Conservation (phyloP, 2,329 filamentous ascomycete species). For the Boeremia lycopersici region DNA sequence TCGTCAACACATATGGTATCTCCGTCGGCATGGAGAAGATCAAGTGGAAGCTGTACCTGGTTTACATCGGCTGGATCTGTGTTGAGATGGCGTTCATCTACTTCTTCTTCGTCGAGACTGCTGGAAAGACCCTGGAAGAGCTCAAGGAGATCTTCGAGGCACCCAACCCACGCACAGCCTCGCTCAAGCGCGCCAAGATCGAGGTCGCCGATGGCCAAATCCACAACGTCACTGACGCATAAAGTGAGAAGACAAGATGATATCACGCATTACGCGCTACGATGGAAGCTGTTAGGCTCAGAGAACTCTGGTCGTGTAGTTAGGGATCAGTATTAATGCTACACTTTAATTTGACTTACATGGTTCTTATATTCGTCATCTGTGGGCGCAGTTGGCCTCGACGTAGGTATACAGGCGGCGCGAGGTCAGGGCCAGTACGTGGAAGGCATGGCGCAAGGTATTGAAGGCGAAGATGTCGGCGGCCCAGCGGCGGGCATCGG, state of each 20-base stretch:
- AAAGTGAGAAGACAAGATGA: background rate
- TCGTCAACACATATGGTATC: conserved; percentile 44
- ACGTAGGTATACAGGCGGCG: conserved; percentile 26
- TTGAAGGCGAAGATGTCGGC: conserved; percentile 36
- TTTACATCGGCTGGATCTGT: conserved; percentile 42
- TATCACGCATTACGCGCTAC: background rate
- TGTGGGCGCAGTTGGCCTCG: conserved; percentile 35
- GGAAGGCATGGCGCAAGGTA: conserved; percentile 34
- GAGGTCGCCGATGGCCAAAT: conserved; percentile 31
- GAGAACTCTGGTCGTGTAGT: too few species aligned
- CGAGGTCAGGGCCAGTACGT: conserved; percentile 35
- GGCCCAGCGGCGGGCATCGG: conserved; percentile 35
- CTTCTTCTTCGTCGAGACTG: conserved; percentile 44
- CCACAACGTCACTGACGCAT: conserved; percentile 26
- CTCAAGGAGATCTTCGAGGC: conserved; percentile 42
- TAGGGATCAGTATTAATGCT: too few species aligned
- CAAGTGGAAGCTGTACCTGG: conserved; percentile 40
- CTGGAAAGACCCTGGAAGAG: conserved; percentile 42
- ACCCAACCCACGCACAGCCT: conserved; percentile 34
- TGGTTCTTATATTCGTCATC: background rate
- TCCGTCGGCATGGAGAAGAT: conserved; percentile 41
- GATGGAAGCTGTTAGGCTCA: too few species aligned
- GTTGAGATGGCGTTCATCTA: conserved; percentile 35
- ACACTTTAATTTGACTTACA: background rate
- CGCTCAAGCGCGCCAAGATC: conserved; percentile 32